Conservation (phyloP, 192 early-diverging fungal species). For the Entomortierella parvispora region DNA sequence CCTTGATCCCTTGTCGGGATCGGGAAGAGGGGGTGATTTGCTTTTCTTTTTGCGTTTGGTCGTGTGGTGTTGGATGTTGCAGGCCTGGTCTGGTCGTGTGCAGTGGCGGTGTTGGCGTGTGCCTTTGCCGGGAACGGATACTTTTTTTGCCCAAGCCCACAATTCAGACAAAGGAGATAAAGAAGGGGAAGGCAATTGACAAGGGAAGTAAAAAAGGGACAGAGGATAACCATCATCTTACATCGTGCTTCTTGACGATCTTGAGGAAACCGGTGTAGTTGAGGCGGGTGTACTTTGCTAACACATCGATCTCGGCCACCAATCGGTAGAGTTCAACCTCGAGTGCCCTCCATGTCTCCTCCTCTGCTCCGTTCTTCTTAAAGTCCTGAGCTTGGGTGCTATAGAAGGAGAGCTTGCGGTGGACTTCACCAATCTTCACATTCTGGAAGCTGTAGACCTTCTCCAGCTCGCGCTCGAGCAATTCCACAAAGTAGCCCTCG, state of each 20-base stretch:
- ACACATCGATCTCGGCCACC: slow-evolving; percentile 79
- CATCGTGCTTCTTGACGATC: slow-evolving; percentile 99
- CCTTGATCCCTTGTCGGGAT: too few relatives aligned
- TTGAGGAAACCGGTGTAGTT: slow-evolving; percentile 91
- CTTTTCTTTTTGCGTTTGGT: background rate
- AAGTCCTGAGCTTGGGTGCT: slow-evolving; percentile 71
- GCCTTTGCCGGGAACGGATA: too few relatives aligned
- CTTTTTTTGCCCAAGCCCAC: too few relatives aligned
- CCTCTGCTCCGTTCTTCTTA: slow-evolving; percentile 77
- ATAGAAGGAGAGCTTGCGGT: slow-evolving; percentile 32
- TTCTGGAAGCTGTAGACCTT: slow-evolving; percentile 67
- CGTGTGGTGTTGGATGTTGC: background rate
- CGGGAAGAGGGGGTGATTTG: too few relatives aligned
- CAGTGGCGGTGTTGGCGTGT: too few relatives aligned
- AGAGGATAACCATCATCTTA: slow-evolving; percentile 8
- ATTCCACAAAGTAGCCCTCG: slow-evolving; percentile 90
- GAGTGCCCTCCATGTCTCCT: slow-evolving; percentile 75
- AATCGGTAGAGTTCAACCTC: slow-evolving; percentile 78
- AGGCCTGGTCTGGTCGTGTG: too few relatives aligned
- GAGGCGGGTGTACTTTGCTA: slow-evolving; percentile 79
- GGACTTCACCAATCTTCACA: slow-evolving; percentile 34
- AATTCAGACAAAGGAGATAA: too few relatives aligned
- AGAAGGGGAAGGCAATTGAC: background rate
- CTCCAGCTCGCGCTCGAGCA: slow-evolving; percentile 89
- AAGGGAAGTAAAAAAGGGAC: background rate